Base-by-base conservation (phyloP, 768 basidiomycete species). In the Tulasnella sp. region DNA sequence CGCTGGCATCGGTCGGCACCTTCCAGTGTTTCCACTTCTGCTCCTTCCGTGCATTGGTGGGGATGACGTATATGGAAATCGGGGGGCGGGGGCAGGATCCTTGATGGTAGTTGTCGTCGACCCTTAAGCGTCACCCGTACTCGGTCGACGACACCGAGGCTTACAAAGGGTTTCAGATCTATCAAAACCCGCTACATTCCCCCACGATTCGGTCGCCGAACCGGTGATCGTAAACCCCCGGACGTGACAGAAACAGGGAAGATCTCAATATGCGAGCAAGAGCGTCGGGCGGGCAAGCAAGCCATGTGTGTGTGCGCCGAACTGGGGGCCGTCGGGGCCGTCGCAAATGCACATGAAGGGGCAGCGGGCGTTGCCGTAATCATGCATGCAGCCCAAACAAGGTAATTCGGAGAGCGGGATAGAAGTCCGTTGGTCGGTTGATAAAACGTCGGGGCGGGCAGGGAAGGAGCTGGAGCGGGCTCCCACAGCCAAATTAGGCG, bases 91-190 rank as follows among this genome's bases (percentile, higher is more conserved):
- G n/a, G n/a, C n/a, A n/a, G n/a, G n/a, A 29, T 23, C 26, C 26
- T 67, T 67, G 61, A 67, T 67, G 61, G 61, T 67, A 67, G 61
- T 67, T 13, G 61, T 67, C 61, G 61, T 67, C 61, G 61, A 67
- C 61, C 61, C 61, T 67, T 67, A 67, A 1, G 10, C 61, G 61
- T 15, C 13, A 15, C 26, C 32, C 13, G 26, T 2, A 32, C 48
- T 67, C 61, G 61, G 61, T 9, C 11, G 32, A 32, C 61, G 61
- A 32, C n/a, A 32, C 61, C 61, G 61, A 67, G 55, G n/a, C 61
- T 29, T 5, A 26, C n/a, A 67, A 26, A 67, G 61, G 61, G 61
- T 67, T 67, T 67, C 61, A 67, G 32, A 67, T 67, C 61, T 67
- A 67, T 57, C 55, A 57, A 29, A 44, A 5, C 42, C 55, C 16